Evolutionary conservation across 345 rosid species (phyloP).

Genomic region (Melastoma malabathricum): DNA sequence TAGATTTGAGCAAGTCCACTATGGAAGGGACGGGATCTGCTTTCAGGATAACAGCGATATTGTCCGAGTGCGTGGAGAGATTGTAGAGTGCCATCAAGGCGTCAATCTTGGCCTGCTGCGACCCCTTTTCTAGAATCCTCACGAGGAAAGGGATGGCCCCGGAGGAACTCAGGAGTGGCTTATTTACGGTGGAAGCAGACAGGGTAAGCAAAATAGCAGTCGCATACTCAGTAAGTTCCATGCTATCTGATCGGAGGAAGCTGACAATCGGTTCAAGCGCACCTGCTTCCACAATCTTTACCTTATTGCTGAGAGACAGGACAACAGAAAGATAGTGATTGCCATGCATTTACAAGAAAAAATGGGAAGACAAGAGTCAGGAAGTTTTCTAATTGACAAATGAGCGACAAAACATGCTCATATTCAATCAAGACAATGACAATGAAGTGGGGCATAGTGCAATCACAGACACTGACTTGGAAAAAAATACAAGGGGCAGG

Average conservation of each 20-base stretch:
- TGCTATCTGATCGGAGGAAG: slow-evolving; percentile 49
- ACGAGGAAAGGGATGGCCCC: slow-evolving; percentile 80
- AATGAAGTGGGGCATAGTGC: too few species aligned
- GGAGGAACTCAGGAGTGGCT: slow-evolving; percentile 57
- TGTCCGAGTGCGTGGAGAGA: slow-evolving; percentile 55
- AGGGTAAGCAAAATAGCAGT: slow-evolving; percentile 81
- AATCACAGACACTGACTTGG: too few species aligned
- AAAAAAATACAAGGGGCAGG: too few species aligned
- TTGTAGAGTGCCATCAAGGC: slow-evolving; percentile 70
- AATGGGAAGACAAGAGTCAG: too few species aligned
- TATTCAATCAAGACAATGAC: too few species aligned
- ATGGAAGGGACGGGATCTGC: slow-evolving; percentile 54
- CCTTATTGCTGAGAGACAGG: slow-evolving; percentile 61
- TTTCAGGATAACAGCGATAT: slow-evolving; percentile 31
- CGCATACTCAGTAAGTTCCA: slow-evolving; percentile 60
- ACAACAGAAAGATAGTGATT: slow-evolving; percentile 1
- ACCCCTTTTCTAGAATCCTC: slow-evolving; percentile 51
- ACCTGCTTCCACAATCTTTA: slow-evolving; percentile 77
- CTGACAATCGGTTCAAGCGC: slow-evolving; percentile 64
- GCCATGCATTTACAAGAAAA: too few species aligned
- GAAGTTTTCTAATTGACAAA: too few species aligned
- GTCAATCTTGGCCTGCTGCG: slow-evolving; percentile 65
- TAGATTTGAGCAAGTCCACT: slow-evolving; percentile 44
- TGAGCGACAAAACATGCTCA: too few species aligned
- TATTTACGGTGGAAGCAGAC: slow-evolving; percentile 70